phyloP scores from a whole-genome alignment of 441 rosid species.

The Arabidopsis lyrata region DNA sequence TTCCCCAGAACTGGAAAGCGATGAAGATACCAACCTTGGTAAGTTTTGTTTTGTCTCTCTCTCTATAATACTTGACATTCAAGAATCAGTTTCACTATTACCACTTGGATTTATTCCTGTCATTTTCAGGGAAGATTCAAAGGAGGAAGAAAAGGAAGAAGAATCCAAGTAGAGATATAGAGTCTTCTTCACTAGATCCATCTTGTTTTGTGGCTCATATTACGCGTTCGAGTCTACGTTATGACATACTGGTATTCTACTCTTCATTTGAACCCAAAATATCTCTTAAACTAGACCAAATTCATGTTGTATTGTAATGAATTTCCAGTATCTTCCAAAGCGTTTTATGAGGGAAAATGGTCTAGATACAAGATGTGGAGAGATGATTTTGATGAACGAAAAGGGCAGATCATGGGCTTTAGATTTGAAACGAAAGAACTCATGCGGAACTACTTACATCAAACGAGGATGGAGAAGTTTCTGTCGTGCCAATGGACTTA shows the following conservation, averaged over 20 bases:
- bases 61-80: background rate
- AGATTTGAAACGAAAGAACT: background rate
- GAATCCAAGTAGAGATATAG: background rate
- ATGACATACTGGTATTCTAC: conserved; percentile 25
- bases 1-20: background rate
- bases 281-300: background rate
- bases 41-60: conserved; percentile 15
- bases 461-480: conserved; percentile 34
- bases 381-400: conserved; percentile 17
- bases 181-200: background rate
- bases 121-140: conserved; percentile 10
- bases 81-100: background rate
- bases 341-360: conserved; percentile 2
- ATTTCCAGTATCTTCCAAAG: conserved; percentile 24
- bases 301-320: conserved; percentile 14
- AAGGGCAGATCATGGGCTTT: conserved; percentile 23
- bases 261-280: background rate
- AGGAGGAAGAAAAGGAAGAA: background rate
- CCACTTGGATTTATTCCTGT: background rate
- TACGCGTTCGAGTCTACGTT: background rate
- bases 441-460: background rate
- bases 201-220: conserved; percentile 21
- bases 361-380: conserved; percentile 2
- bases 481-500: conserved; percentile 25
- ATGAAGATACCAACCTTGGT: conserved; percentile 17